Conservation (phyloP, 768 basidiomycete genomes). For the Termitomyces sp. region DNA sequence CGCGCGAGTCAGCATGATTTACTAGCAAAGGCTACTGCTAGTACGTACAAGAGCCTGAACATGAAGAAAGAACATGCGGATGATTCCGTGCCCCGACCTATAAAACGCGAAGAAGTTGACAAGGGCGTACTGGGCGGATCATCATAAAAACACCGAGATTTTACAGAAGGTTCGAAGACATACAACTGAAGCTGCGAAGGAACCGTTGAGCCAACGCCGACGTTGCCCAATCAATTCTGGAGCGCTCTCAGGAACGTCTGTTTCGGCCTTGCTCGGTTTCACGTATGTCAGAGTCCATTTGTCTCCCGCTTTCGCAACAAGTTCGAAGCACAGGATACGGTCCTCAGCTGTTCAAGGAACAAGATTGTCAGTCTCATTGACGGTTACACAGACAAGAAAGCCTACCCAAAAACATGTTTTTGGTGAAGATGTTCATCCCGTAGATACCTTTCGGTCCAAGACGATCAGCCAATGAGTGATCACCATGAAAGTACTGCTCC, state of each 20-base stretch:
- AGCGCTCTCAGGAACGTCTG: conserved; percentile 92
- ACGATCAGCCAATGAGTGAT: conserved; percentile 86
- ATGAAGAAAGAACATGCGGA: conserved; percentile 97
- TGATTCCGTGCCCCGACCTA: conserved; percentile 76
- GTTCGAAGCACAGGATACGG: conserved; percentile 95
- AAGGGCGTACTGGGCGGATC: conserved; percentile 66
- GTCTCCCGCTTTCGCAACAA: conserved; percentile 86
- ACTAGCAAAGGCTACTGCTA: neutral
- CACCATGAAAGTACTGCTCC: conserved; percentile 84
- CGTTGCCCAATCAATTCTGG: conserved; percentile 92
- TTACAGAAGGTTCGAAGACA: conserved; percentile 21
- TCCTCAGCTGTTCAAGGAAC: conserved; percentile 63
- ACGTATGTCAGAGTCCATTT: conserved; percentile 87
- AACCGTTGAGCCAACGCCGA: conserved; percentile 95
- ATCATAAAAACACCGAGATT: neutral
- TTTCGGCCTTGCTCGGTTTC: conserved; percentile 94
- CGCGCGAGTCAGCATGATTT: neutral
- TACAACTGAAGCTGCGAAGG: conserved; percentile 88
- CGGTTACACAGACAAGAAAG: neutral
- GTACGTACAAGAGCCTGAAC: conserved; percentile 78
- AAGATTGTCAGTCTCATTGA: neutral
- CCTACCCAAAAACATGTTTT: conserved; percentile 62
- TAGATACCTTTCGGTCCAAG: conserved; percentile 92
- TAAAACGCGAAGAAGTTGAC: conserved; percentile 92
- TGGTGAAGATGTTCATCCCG: conserved; percentile 96